Evolutionary conservation across 164 flowering plant genomes (phyloP), one percentile per base, ranked within the genome.

Genomic region (Tinospora cordifolia): DNA sequence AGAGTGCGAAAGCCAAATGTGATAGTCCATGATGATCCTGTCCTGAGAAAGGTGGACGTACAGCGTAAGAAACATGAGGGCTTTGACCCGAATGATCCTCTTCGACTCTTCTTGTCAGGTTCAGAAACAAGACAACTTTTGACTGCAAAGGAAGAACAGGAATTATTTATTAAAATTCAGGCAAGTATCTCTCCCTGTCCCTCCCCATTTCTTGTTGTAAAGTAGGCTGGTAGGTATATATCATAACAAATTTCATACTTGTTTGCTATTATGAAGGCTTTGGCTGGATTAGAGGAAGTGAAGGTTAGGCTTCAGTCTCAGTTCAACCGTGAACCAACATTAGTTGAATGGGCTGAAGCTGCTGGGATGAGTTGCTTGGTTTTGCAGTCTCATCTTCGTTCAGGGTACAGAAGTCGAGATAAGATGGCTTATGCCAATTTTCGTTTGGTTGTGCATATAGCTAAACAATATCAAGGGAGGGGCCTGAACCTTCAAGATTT

Each of bases 371-470:
- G 81, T 75, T 86, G 86, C 78, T 80, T 51, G 57, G 75, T 24
- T 69, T 77, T 94, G 85, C 82, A 79, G 76, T 76, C 83, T 40
- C 81, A 83, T 70, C 66, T 92, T 67, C 78, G 72, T 68, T 75
- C 74, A 68, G 90, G 97, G 24, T 74, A 76, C 49, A 83, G 79
- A 22, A 85, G 97, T 73, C 80, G 90, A 38, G 89, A 90, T 46
- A 90, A 84, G 82, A 78, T 94, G 82, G 87, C 91, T 38, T 73
- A 73, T 79, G 84, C 95, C 58, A 94, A 92, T 74, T 81, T 87
- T 38, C 90, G 97, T 25, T 66, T 92, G 89, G 99, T 94, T 66
- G 95, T 90, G 72, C 91, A 90, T 72, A 83, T 94, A 71, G 97
- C 97, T 69, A 94, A 90, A 81, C 81, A 82, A 27, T 92, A 89